Conservation (phyloP, 768 basidiomycete genomes). For the Boletus insuetus region DNA sequence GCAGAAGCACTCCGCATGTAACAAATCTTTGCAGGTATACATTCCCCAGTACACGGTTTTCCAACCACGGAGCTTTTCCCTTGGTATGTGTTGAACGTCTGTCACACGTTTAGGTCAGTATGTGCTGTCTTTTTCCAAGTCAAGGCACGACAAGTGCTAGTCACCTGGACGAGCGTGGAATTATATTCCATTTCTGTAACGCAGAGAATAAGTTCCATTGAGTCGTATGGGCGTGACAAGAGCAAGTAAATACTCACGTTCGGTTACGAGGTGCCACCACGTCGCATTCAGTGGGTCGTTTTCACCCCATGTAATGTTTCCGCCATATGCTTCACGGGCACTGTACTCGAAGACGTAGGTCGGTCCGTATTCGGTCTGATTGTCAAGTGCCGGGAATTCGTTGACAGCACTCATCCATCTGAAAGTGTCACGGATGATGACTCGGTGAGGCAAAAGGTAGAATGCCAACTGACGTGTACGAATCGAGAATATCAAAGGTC, state of each 20-base stretch:
- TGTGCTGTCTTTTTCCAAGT: too few relatives aligned
- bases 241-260: slow-evolving; percentile 22
- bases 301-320: slow-evolving; percentile 47
- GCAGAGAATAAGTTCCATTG: too few relatives aligned
- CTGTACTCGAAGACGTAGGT: slow-evolving; percentile 60
- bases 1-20: too few relatives aligned
- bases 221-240: too few relatives aligned
- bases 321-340: slow-evolving; percentile 63
- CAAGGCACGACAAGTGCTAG: too few relatives aligned
- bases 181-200: too few relatives aligned
- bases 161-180: too few relatives aligned
- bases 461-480: slow-evolving; percentile 54
- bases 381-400: slow-evolving; percentile 52
- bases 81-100: too few relatives aligned
- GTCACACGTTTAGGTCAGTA: too few relatives aligned
- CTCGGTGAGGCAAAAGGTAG: background rate
- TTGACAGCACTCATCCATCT: slow-evolving; percentile 65
- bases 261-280: slow-evolving; percentile 75
- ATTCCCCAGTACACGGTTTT: too few relatives aligned
- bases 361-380: slow-evolving; percentile 53
- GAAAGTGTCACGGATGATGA: background rate
- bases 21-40: too few relatives aligned
- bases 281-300: slow-evolving; percentile 70
- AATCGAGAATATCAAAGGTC: slow-evolving; percentile 74
- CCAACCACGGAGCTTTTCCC: too few relatives aligned